Evolutionary conservation across 129 eudicot species (phyloP), one percentile per base, ranked within the genome.

Genomic region (Glebionis coronaria): DNA sequence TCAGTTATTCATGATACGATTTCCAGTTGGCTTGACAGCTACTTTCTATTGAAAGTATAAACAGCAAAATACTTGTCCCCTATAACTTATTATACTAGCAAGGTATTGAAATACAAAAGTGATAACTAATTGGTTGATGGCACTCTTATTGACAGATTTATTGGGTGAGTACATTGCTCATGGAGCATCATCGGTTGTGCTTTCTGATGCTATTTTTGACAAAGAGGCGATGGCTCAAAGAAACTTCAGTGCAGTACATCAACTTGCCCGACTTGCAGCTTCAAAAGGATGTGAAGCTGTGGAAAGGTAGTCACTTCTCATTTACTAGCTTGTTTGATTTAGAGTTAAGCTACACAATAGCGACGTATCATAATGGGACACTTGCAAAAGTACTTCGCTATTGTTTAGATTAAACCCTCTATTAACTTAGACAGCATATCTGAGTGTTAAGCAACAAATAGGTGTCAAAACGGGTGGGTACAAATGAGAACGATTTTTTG

Each of bases 121-220:
- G n/a, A 20, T 54, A 61, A 35, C 44, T 57, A 65, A 65, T 71
- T 76, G 73, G 42, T 68, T 71, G 50, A 62, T 66, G 69, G 46
- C 25, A 31, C n/a, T 25, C 5, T 50, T 61, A 11, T 59, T 8
- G 44, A 65, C 71, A 81, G 84, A 78, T 78, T 76, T 68, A 51
- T 53, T 90, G 15, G 80, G 83, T 0, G 81, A 81, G 14, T 90
- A 86, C 57, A 82, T 90, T 77, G 79, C 70, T 75, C 56, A 49
- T 25, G 97, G 97, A 86, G 97, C 95, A 80, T 72, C 97, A 55
- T 38, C 91, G 58, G 95, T 90, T 70, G 87, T 91, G 70, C 52
- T 91, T 56, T 91, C 97, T 50, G 95, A 91, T 83, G 96, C 96
- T 72, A 91, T 91, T 61, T 91, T 91, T 69, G 83, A 82, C 16